These are phyloP conservation scores for Fraxinus paxiana DNA, from an alignment of 305 asterid genomes.

Conservation along the genomic window DNA sequence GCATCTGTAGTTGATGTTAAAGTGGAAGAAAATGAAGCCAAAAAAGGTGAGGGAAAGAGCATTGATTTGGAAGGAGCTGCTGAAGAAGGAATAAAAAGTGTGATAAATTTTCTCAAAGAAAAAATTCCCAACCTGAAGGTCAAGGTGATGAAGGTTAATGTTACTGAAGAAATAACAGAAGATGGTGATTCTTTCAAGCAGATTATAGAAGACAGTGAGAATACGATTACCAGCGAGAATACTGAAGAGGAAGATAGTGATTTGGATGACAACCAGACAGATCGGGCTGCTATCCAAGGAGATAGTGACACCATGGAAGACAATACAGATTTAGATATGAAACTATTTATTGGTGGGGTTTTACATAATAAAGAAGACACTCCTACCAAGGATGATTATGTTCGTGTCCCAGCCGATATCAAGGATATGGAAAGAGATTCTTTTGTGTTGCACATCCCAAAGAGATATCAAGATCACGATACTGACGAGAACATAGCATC, in stretches of 20 bases:
- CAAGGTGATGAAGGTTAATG: conserved; percentile 62
- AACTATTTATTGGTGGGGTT: conserved; percentile 84
- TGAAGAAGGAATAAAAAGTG: conserved; percentile 82
- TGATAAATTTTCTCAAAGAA: conserved; percentile 79
- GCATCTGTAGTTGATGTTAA: conserved; percentile 62
- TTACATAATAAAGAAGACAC: conserved; percentile 68
- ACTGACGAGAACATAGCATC: conserved; percentile 49
- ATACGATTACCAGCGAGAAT: conserved; percentile 34
- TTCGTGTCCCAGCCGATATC: conserved; percentile 79
- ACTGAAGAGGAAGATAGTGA: conserved; percentile 53
- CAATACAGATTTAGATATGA: conserved; percentile 58
- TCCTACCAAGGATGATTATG: conserved; percentile 62
- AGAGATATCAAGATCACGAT: conserved; percentile 46
- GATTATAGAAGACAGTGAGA: conserved; percentile 53
- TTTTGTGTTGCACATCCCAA: conserved; percentile 74
- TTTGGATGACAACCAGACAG: conserved; percentile 41
- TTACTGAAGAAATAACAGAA: conserved; percentile 54
- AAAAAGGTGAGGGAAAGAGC: conserved; percentile 58
- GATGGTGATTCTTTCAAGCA: conserved; percentile 56
- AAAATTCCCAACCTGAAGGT: conserved; percentile 85
- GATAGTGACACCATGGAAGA: conserved; percentile 48
- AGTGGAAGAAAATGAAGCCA: conserved; percentile 59
- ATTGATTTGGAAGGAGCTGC: conserved; percentile 74
- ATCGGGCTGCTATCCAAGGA: conserved; percentile 48
- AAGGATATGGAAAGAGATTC: conserved; percentile 71